These are phyloP conservation scores for Lactifluus rugatus DNA, from an alignment of 768 basidiomycete species.

Conservation along the genomic window DNA sequence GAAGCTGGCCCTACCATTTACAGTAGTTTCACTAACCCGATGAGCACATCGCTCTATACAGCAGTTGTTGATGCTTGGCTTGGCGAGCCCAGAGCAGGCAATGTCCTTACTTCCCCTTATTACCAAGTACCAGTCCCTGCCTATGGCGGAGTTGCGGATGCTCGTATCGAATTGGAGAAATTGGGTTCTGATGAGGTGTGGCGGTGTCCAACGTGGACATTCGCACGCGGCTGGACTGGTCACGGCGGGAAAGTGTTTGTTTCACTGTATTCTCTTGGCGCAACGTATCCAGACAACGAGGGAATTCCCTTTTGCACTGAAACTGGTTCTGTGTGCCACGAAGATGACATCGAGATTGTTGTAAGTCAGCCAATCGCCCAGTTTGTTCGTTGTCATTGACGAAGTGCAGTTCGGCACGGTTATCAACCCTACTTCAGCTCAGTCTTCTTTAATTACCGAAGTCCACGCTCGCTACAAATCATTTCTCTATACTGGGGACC, in stretches of 20 bases:
- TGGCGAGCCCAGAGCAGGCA: constrained; percentile 35
- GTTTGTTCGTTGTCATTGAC: constrained; percentile 28
- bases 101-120: constrained; percentile 35
- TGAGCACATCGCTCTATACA: constrained; percentile 34
- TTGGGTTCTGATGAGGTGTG: constrained; percentile 63
- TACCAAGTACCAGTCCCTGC: constrained; percentile 33
- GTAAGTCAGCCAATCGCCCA: constrained; percentile 32
- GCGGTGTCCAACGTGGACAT: constrained; percentile 63
- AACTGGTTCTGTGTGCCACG: constrained; percentile 57
- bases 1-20: constrained; percentile 66
- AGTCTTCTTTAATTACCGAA: constrained; percentile 50
- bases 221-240: constrained; percentile 56
- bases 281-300: constrained; percentile 62
- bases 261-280: constrained; percentile 53
- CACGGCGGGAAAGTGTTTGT: constrained; percentile 60
- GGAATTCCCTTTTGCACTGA: constrained; percentile 45
- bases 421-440: constrained; percentile 42
- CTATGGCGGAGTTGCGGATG: constrained; percentile 33
- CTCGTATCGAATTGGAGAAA: constrained; percentile 43
- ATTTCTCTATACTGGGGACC: constrained; percentile 53
- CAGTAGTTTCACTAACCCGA: constrained; percentile 28
- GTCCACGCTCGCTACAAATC: constrained; percentile 60
- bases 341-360: constrained; percentile 75
- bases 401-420: constrained; percentile 40
- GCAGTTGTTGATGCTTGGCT: constrained; percentile 35